These are phyloP conservation scores for Wallacemonas sp. DNA, from an alignment of 208 protist species.

Conservation along the genomic window DNA sequence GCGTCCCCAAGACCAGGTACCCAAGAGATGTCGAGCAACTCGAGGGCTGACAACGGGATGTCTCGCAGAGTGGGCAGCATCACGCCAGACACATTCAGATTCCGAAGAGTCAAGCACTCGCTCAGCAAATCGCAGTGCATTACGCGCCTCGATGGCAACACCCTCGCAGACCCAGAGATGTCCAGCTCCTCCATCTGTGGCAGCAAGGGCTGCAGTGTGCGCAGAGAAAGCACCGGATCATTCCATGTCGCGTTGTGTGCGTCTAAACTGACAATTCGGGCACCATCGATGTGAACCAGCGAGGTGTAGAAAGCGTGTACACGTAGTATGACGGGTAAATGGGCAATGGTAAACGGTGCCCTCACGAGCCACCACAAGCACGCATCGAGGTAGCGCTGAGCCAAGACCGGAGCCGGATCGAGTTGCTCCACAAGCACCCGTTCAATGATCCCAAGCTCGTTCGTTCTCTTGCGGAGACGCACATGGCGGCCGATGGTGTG, in stretches of 20 bases:
- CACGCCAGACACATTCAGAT: not conserved
- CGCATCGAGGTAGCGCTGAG: not conserved
- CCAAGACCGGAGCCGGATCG: not conserved
- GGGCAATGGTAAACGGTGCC: not conserved
- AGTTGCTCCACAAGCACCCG: not conserved
- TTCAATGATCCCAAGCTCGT: not conserved
- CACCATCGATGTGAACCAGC: not conserved
- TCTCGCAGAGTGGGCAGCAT: not conserved
- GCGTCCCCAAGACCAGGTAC: not conserved
- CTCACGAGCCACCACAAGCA: not conserved
- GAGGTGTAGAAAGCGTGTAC: conserved; percentile 3
- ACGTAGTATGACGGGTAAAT: not conserved
- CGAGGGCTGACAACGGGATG: not conserved
- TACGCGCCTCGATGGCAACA: not conserved
- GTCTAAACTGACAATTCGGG: not conserved
- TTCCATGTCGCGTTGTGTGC: conserved; percentile 2
- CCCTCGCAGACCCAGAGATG: not conserved
- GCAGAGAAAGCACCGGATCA: not conserved
- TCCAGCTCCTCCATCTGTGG: not conserved
- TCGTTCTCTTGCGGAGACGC: not conserved
- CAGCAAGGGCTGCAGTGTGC: not conserved
- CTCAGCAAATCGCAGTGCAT: not conserved
- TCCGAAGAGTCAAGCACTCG: not conserved
- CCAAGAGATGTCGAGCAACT: conserved; percentile 13
- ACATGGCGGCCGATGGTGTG: not conserved